These are phyloP conservation scores for Pochonia chlamydosporia DNA, from an alignment of 2,329 filamentous ascomycete genomes.

Conservation along the genomic window DNA sequence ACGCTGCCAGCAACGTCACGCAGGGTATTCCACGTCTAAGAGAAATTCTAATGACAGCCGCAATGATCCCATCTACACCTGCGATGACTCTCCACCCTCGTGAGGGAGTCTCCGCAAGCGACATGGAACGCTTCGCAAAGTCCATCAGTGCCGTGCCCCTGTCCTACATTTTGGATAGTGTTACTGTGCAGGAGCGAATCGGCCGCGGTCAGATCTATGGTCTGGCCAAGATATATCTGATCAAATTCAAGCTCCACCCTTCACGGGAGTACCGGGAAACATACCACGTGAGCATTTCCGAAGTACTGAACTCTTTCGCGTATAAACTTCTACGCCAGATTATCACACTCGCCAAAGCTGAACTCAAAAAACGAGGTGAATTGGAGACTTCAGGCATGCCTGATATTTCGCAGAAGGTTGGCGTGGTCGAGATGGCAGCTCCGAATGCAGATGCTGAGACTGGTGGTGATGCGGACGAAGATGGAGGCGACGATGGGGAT, in stretches of 20 bases:
- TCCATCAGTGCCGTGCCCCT: constrained; percentile 82
- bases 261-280: constrained; percentile 75
- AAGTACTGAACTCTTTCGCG: constrained; percentile 78
- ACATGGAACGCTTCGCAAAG: constrained; percentile 80
- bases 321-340: constrained; percentile 70
- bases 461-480: constrained; percentile 42
- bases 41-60: constrained; percentile 98
- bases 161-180: constrained; percentile 75
- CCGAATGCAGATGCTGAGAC: constrained; percentile 25
- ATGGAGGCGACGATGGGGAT: constrained; percentile 66
- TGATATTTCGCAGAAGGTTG: constrained; percentile 56
- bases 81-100: constrained; percentile 80
- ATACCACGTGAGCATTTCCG: constrained; percentile 73
- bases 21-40: constrained; percentile 94
- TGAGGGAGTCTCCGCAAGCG: constrained; percentile 60
- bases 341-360: constrained; percentile 63
- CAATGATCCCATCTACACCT: constrained; percentile 81
- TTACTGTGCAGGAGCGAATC: constrained; percentile 73
- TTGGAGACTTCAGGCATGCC: constrained; percentile 67
- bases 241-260: constrained; percentile 79
- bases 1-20: constrained; percentile 97
- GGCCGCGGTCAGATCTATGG: constrained; percentile 62
- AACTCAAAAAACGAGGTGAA: constrained; percentile 76
- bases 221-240: constrained; percentile 78
- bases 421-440: constrained; percentile 46